phyloP scores from a whole-genome alignment of 495 filamentous ascomycete species.

The Podospora pseudocomata region DNA sequence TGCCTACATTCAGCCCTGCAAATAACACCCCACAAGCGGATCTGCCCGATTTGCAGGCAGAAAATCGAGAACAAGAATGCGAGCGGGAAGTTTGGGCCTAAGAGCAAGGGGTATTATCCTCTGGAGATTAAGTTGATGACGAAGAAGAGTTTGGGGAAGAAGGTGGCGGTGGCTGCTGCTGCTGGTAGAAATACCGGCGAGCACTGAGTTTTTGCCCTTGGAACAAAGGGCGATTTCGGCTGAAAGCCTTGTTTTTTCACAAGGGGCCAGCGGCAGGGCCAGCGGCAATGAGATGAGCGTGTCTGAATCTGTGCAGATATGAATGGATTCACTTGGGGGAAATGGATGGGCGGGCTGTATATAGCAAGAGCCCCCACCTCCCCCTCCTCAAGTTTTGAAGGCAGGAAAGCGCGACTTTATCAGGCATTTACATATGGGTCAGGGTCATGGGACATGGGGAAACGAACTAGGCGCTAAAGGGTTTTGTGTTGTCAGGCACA shows the following conservation, averaged over 20 bases:
- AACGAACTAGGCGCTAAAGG: not conserved
- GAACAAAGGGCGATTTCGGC: not conserved
- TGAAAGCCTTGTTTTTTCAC: not conserved
- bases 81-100: conserved; percentile 33
- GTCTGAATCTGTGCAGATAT: too few species aligned
- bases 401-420: not conserved
- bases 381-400: too few species aligned
- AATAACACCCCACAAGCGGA: conserved; percentile 48
- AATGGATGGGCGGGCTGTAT: not conserved
- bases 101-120: conserved; percentile 48
- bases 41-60: conserved; percentile 54
- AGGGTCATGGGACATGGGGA: too few species aligned
- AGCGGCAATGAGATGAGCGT: too few species aligned
- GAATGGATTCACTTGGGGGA: too few species aligned
- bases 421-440: not conserved
- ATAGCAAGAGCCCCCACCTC: not conserved
- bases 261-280: too few species aligned
- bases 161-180: not conserved
- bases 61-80: conserved; percentile 51
- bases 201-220: not conserved
- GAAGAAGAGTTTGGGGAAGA: conserved; percentile 41
- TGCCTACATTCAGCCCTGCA: conserved; percentile 74
- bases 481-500: not conserved
- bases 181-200: not conserved
- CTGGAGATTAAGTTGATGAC: conserved; percentile 62